Evolutionary conservation across 352 stramenopile species (phyloP), one percentile per base, ranked within the genome.

Genomic region (Aphanomyces euteiches): DNA sequence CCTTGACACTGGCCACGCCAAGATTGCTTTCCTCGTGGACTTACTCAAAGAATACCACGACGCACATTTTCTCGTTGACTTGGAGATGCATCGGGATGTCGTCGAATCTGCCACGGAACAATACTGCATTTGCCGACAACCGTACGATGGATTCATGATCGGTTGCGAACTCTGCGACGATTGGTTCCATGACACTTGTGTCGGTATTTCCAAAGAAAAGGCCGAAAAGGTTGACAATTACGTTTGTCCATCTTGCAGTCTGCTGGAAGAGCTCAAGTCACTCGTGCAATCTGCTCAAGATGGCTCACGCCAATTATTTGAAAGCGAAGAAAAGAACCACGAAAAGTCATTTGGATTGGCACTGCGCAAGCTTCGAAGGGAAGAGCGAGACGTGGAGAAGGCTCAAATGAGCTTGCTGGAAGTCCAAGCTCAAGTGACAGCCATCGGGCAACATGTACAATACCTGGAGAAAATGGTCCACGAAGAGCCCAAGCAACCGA

Each of bases 151-250:
- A 3, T 74, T 96, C 21, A 96, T 96, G 88, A 94, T 96, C 48
- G 88, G 88, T 3, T 96, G 88, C 37, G 88, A 96, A 65, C 75
- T 84, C 66, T 96, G 88, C 66, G 87, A 96, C 57, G 87, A 96
- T 58, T 96, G 88, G 88, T 96, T 95, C 61, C 88, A 96, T 60
- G 88, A 95, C 72, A 90, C 88, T 47, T 96, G 88, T 56, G 94
- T 96, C 72, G 87, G 87, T 5, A 90, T 96, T 79, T 94, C 87
- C 1, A 95, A 96, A 73, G 90, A 97, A 41, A 96, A 97, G 73
- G 94, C 89, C 0, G 92, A 98, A 69, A 98, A 97, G 60, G 88
- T 96, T n/a, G 94, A 98, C 50, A 95, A 98, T 60, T 98, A 98
- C 76, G 93, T 93, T 0, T 98, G 95, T 72, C 84, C 97, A 37